Conservation (phyloP, 2,329 filamentous ascomycete genomes). For the Sphaerulina vaccinii region DNA sequence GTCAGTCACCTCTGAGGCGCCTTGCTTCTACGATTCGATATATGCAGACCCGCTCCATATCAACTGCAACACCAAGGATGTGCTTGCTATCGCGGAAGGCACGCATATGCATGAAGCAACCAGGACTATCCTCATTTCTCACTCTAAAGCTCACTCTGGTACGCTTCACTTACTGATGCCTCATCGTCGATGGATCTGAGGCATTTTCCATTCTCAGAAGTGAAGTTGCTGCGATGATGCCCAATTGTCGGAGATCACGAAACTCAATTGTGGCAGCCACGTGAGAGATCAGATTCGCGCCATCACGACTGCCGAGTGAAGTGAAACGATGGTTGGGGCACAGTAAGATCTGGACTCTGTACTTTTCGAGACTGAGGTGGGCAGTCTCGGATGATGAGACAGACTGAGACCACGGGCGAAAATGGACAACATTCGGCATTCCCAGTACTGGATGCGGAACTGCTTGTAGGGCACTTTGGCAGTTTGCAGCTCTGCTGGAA, state of each 20-base stretch:
- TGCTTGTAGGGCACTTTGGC: too few relatives aligned
- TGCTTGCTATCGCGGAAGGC: neutral
- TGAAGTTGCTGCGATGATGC: neutral
- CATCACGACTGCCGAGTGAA: too few relatives aligned
- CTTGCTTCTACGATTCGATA: too few relatives aligned
- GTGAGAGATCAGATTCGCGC: neutral
- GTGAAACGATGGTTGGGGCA: too few relatives aligned
- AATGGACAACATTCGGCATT: too few relatives aligned
- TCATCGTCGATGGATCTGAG: neutral
- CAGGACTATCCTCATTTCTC: conserved; percentile 1
- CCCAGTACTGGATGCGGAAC: too few relatives aligned
- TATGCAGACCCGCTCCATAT: neutral
- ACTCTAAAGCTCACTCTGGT: neutral
- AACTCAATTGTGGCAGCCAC: neutral
- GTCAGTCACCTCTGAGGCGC: neutral
- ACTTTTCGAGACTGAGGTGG: too few relatives aligned
- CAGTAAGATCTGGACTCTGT: too few relatives aligned
- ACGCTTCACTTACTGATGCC: neutral
- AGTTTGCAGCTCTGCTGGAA: too few relatives aligned
- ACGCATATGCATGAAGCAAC: conserved; percentile 5
- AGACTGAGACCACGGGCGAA: too few relatives aligned
- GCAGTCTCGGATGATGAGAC: too few relatives aligned
- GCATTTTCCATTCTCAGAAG: neutral
- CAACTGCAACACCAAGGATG: neutral
- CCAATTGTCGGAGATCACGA: neutral